phyloP scores from a whole-genome alignment of 2,329 filamentous ascomycete genomes.

The Endoconidiophora polonica region DNA sequence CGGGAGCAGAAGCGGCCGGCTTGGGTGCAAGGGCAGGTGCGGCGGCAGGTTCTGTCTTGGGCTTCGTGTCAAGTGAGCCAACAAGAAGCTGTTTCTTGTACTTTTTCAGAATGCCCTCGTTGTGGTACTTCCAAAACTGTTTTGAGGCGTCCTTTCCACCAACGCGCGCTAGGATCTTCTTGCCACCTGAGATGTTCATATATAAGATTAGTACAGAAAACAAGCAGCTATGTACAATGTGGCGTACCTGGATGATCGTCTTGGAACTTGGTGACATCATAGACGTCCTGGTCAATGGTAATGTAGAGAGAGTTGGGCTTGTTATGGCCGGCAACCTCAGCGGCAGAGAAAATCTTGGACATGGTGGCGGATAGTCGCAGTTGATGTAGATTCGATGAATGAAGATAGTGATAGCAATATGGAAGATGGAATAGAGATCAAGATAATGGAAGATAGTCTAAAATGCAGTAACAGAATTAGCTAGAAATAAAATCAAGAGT shows the following conservation, averaged over 20 bases:
- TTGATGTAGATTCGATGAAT: too few species aligned
- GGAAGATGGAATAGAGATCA: conserved; percentile 4
- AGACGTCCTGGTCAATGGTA: conserved; percentile 86
- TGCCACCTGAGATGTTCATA: conserved; percentile 29
- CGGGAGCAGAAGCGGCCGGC: conserved; percentile 23
- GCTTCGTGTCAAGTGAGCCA: conserved; percentile 79
- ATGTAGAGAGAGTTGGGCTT: conserved; percentile 77
- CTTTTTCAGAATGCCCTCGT: conserved; percentile 76
- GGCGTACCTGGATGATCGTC: conserved; percentile 63
- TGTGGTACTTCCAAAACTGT: conserved; percentile 63
- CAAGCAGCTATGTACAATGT: neutral
- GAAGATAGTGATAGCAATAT: neutral
- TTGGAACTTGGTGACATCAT: conserved; percentile 80
- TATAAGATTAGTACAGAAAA: neutral
- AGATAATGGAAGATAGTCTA: too few species aligned
- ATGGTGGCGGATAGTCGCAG: conserved; percentile 32
- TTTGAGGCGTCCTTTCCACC: conserved; percentile 50
- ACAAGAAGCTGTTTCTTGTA: conserved; percentile 62
- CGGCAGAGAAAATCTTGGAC: conserved; percentile 71
- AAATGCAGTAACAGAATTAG: too few species aligned
- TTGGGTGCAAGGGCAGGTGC: conserved; percentile 36
- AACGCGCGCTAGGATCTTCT: conserved; percentile 47
- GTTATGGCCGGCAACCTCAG: conserved; percentile 84
- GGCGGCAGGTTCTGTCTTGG: conserved; percentile 37
- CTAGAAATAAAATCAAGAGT: conserved; percentile 3